Evolutionary conservation across 768 basidiomycete species (phyloP), one percentile per base, ranked within the genome.

Genomic region (Clitopilus hobsonii): DNA sequence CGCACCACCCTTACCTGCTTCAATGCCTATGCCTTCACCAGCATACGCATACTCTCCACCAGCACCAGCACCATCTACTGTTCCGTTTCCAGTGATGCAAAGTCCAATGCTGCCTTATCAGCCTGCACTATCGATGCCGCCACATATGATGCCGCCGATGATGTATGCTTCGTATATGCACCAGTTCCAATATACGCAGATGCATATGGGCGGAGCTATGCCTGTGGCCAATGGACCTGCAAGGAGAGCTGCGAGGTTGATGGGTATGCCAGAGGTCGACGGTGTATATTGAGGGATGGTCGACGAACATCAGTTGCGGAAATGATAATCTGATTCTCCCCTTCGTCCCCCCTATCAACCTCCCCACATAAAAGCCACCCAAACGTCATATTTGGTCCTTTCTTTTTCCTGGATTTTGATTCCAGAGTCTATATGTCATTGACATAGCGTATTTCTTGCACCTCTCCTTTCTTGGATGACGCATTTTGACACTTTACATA

Each of bases 101-200:
- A n/a, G n/a, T n/a, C n/a, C n/a, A n/a, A 16, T 60, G 56, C 49
- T 61, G 59, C 51, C 60, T 62, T 45, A 16, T 18, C 41, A 45
- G 18, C 41, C 41, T 10, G 18, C 22, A 18, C 4, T 45, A 23
- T 11, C 41, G 5, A 20, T 45, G 22, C 22, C 60, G 45, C 60
- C 63, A 13, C 32, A 57, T 16, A 56, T 61, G 53, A 32, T 62
- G 55, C 32, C 58, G 26, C 57, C 64, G 16, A 52, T 56, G 38
- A 52, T 60, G 20, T 65, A 65, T 49, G 57, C 62, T 11, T 56
- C 64, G n/a, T 65, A 63, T 54, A 55, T 64, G 60, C 55, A 60
- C 27, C 62, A 60, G 54, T 16, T 60, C 51, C 63, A 64, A 54
- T 50, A 56, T 22, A 55, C 62, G 54, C 63, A 65, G 51, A 23